A percentile compares a stretch with the other conserved stretches of the same genome.
Conservation (phyloP, 1,139 yeast species). For the Suhomyces maxii region DNA sequence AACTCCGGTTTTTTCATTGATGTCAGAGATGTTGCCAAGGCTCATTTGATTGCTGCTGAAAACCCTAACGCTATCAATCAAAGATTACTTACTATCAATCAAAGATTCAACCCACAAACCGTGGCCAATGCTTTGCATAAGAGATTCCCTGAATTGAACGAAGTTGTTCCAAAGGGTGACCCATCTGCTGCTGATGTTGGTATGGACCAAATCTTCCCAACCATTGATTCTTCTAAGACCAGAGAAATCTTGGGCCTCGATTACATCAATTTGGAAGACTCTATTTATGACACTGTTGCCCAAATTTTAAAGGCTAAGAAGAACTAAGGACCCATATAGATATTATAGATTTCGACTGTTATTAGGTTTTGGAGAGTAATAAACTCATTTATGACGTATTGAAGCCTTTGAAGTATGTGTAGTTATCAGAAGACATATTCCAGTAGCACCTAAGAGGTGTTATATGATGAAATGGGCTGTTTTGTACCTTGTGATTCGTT, state of each 20-base stretch:
- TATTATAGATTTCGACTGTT: too few relatives aligned
- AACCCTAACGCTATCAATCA: slow-evolving; percentile 14
- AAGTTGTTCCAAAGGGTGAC: slow-evolving; percentile 27
- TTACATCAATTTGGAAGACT: not conserved
- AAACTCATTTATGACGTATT: too few relatives aligned
- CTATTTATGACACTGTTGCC: not conserved
- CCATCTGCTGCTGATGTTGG: slow-evolving; percentile 10
- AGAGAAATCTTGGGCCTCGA: not conserved
- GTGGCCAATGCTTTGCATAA: slow-evolving; percentile 10
- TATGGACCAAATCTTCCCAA: not conserved
- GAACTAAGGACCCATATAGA: not conserved
- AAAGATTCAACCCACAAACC: slow-evolving; percentile 15
- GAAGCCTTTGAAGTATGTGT: too few relatives aligned
- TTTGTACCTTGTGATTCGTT: too few relatives aligned
- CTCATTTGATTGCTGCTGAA: slow-evolving; percentile 17
- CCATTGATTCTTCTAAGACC: slow-evolving; percentile 26
- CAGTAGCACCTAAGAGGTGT: too few relatives aligned
- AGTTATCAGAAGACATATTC: too few relatives aligned
- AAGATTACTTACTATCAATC: slow-evolving; percentile 6
- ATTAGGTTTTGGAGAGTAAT: too few relatives aligned
- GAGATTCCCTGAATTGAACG: slow-evolving; percentile 13
- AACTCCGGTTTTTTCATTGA: slow-evolving; percentile 34
- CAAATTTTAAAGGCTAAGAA: slow-evolving; percentile 9
- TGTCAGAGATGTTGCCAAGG: slow-evolving; percentile 20
- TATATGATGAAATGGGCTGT: too few relatives aligned